Conservation (phyloP, 495 filamentous ascomycete species). For the Aspergillus kassunensis region DNA sequence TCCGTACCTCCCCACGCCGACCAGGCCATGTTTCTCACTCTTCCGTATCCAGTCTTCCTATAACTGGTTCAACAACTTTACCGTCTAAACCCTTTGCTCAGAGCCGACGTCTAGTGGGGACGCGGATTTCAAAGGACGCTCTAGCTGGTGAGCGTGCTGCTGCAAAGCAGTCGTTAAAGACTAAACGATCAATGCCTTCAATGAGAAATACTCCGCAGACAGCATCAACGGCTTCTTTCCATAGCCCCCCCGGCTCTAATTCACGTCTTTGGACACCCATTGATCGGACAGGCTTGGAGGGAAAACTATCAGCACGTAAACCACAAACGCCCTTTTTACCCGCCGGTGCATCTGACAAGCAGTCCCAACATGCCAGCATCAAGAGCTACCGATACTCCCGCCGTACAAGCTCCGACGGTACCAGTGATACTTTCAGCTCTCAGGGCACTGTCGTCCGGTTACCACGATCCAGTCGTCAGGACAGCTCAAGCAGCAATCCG, state of each 20-base stretch:
- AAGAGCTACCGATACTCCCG: constrained; percentile 68
- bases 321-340: constrained; percentile 74
- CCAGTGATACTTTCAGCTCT: constrained; percentile 45
- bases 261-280: constrained; percentile 68
- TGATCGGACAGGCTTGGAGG: constrained; percentile 55
- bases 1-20: constrained; percentile 59
- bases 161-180: constrained; percentile 67
- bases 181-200: constrained; percentile 84
- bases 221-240: constrained; percentile 32
- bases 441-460: constrained; percentile 48
- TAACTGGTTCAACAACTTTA: constrained; percentile 46
- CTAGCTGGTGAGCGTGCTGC: constrained; percentile 59
- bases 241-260: constrained; percentile 40
- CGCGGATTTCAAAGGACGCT: constrained; percentile 51
- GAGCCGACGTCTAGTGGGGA: constrained; percentile 53
- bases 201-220: constrained; percentile 54
- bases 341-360: constrained; percentile 64
- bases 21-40: constrained; percentile 63
- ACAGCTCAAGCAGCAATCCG: constrained; percentile 37
- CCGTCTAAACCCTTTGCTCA: constrained; percentile 53
- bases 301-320: constrained; percentile 53
- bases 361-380: constrained; percentile 73
- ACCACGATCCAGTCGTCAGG: constrained; percentile 43
- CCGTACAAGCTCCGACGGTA: constrained; percentile 68
- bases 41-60: constrained; percentile 60